Percentiles rank a stretch among this genome's conserved stretches.
Conservation (phyloP, 345 rosid genomes). For the Eucalyptus cloeziana region DNA sequence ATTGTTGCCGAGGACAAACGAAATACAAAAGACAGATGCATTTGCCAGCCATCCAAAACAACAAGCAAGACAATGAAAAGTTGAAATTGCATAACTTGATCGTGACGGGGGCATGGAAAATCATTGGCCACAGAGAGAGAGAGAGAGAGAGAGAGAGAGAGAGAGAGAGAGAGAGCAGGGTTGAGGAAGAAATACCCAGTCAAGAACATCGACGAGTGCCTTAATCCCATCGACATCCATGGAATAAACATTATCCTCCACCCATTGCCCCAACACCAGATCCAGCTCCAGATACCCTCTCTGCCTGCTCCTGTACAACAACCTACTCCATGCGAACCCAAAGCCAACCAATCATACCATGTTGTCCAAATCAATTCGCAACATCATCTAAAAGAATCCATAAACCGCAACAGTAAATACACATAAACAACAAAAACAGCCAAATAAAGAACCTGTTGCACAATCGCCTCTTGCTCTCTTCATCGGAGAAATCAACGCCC, state of each 20-base stretch:
- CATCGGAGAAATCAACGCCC: conserved; percentile 50
- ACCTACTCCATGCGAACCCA: conserved; percentile 9
- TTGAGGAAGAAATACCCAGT: conserved; percentile 36
- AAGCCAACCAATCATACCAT: not conserved
- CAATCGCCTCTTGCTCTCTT: conserved; percentile 64
- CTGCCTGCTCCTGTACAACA: conserved; percentile 91
- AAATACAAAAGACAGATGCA: not conserved
- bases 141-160: not conserved
- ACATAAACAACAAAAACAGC: not conserved
- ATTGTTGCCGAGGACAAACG: not conserved
- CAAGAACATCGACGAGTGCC: conserved; percentile 73
- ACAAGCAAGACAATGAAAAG: not conserved
- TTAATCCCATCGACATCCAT: conserved; percentile 64
- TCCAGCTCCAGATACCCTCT: conserved; percentile 93
- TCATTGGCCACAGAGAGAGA: not conserved
- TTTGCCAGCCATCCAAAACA: not conserved
- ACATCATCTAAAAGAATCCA: not conserved
- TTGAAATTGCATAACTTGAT: not conserved
- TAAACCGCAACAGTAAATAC: not conserved
- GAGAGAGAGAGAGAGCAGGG: not conserved
- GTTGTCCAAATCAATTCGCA: not conserved
- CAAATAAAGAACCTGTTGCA: conserved; percentile 41
- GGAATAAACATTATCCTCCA: conserved; percentile 57
- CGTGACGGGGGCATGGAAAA: not conserved
- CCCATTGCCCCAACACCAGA: conserved; percentile 90